These are phyloP conservation scores for Diophrys appendiculata DNA, from an alignment of 73 alveolate species.

Conservation along the genomic window DNA sequence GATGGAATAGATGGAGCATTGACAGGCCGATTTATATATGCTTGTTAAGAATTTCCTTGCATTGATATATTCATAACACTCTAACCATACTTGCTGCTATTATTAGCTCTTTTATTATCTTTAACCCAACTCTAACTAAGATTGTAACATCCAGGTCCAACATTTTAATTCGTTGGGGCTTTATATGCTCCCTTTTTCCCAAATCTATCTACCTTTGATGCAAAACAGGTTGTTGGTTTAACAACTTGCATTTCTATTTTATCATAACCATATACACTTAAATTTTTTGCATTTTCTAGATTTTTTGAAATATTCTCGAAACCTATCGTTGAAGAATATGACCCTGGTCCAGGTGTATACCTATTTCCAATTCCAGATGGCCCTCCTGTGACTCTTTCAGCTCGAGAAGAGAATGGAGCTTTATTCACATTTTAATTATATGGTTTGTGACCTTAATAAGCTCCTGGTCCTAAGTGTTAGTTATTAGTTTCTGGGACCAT, in stretches of 20 bases:
- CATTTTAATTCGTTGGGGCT: not conserved
- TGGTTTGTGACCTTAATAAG: slow-evolving; percentile 31
- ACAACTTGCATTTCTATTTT: slow-evolving; percentile 1
- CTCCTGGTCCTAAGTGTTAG: slow-evolving; percentile 52
- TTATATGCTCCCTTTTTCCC: not conserved
- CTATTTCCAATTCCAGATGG: not conserved
- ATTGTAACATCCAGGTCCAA: slow-evolving; percentile 59
- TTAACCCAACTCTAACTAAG: not conserved
- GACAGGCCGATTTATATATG: slow-evolving; percentile 24
- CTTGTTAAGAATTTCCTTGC: slow-evolving; percentile 5
- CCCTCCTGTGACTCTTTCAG: slow-evolving; percentile 7
- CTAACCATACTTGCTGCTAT: not conserved
- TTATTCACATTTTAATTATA: not conserved
- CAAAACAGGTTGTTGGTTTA: slow-evolving; percentile 27
- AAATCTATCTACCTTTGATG: slow-evolving; percentile 43
- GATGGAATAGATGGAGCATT: slow-evolving; percentile 71
- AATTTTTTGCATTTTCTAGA: slow-evolving; percentile 5
- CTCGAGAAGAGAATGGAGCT: slow-evolving; percentile 27
- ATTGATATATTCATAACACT: not conserved
- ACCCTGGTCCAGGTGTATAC: slow-evolving; percentile 60
- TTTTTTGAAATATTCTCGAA: slow-evolving; percentile 22
- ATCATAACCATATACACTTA: slow-evolving; percentile 10
- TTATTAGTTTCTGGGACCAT: not conserved
- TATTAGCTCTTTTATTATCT: slow-evolving; percentile 11
- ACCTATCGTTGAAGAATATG: slow-evolving; percentile 19